A percentile compares a stretch with the other conserved stretches of the same genome.
phyloP scores from a whole-genome alignment of 2,329 filamentous ascomycete genomes.

The Botrytis elliptica region DNA sequence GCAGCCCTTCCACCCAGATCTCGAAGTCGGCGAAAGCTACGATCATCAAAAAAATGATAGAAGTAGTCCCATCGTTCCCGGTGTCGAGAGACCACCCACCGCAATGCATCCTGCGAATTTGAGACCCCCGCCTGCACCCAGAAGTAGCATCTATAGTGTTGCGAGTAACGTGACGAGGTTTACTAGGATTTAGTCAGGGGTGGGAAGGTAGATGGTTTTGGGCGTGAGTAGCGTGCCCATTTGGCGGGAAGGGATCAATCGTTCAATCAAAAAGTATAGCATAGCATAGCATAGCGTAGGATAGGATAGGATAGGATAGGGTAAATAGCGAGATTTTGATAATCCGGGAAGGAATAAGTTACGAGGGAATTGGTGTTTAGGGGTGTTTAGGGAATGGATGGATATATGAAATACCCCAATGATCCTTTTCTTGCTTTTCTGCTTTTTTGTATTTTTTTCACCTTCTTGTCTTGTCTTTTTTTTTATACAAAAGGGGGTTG shows the following conservation, averaged over 20 bases:
- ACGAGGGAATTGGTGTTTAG: background rate
- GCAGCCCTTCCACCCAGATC: conserved; percentile 30
- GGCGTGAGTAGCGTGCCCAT: background rate
- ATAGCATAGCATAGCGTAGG: background rate
- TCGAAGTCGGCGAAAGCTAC: background rate
- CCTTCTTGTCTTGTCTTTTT: background rate
- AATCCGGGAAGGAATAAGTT: background rate
- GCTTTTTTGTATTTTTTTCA: background rate
- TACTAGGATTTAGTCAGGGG: background rate
- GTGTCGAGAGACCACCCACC: conserved; percentile 55
- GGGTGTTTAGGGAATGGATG: background rate
- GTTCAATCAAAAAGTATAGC: background rate
- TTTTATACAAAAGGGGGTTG: rapidly evolving
- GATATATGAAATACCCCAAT: background rate
- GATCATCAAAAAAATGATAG: conserved; percentile 19
- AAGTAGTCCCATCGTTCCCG: conserved; percentile 52
- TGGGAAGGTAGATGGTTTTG: background rate
- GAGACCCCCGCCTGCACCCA: conserved; percentile 49
- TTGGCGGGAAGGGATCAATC: background rate
- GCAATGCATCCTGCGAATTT: conserved; percentile 51
- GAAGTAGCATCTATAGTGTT: conserved; percentile 38
- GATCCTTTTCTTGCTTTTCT: background rate
- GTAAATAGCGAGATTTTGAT: background rate
- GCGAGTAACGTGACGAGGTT: conserved; percentile 6
- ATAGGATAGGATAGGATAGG: background rate